These are phyloP conservation scores for Lippia alba DNA, from an alignment of 305 asterid species.

Conservation along the genomic window DNA sequence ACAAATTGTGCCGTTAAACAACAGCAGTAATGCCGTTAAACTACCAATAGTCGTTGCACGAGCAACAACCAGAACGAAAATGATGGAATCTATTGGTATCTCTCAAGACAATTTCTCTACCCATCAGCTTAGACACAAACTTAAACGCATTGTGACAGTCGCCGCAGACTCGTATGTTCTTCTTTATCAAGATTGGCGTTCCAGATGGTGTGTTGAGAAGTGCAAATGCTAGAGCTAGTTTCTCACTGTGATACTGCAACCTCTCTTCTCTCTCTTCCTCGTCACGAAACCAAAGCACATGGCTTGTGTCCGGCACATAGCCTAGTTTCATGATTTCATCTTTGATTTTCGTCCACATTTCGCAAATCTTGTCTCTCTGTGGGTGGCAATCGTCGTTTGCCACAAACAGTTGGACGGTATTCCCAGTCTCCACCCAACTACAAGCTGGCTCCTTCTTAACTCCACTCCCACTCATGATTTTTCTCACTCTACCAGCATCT, in stretches of 20 bases:
- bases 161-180: conserved; percentile 88
- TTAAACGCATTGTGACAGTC: conserved; percentile 85
- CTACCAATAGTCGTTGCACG: conserved; percentile 95
- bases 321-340: conserved; percentile 67
- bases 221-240: conserved; percentile 86
- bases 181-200: conserved; percentile 72
- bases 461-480: conserved; percentile 73
- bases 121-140: conserved; percentile 67
- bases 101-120: conserved; percentile 74
- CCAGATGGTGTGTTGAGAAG: conserved; percentile 64
- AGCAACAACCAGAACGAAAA: conserved; percentile 73
- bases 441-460: conserved; percentile 93
- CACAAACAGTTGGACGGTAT: conserved; percentile 70
- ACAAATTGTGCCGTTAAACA: conserved; percentile 74
- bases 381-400: conserved; percentile 81
- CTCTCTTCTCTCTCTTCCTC: conserved; percentile 73
- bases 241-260: conserved; percentile 80
- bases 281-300: conserved; percentile 72
- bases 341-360: conserved; percentile 64
- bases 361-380: conserved; percentile 56
- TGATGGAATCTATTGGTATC: conserved; percentile 89
- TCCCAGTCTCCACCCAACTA: conserved; percentile 91
- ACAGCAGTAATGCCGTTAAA: conserved; percentile 76
- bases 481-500: conserved; percentile 84
- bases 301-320: conserved; percentile 80